phyloP scores from a whole-genome alignment of 331 rosid genomes.

The Malus hybrid region DNA sequence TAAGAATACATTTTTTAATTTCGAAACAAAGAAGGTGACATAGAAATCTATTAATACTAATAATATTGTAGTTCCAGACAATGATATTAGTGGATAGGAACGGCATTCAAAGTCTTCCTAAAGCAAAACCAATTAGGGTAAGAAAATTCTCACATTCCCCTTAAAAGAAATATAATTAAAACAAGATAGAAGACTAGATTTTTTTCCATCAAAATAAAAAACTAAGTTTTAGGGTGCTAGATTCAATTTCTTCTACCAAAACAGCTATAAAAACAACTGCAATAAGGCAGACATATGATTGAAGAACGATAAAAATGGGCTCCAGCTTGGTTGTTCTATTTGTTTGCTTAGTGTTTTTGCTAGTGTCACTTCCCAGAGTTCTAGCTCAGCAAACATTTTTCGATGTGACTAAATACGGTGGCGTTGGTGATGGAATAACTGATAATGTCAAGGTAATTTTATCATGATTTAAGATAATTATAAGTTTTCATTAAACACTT shows the following conservation, averaged over 20 bases:
- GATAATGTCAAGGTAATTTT: constrained; percentile 19
- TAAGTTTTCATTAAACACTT: too few species aligned
- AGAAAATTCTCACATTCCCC: background rate
- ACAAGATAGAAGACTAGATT: too few species aligned
- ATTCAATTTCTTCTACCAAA: background rate
- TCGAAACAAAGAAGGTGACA: too few species aligned
- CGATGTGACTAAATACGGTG: constrained; percentile 4
- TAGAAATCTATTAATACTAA: too few species aligned
- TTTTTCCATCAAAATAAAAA: background rate
- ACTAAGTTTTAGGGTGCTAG: background rate
- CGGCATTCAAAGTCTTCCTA: too few species aligned
- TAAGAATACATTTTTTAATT: too few species aligned
- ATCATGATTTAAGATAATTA: too few species aligned
- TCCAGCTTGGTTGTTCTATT: background rate
- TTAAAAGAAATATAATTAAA: background rate
- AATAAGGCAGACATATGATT: background rate
- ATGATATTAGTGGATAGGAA: too few species aligned
- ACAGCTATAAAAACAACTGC: background rate
- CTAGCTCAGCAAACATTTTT: background rate
- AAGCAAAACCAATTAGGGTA: background rate
- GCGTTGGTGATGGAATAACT: constrained; percentile 16
- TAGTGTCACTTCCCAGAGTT: background rate
- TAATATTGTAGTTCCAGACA: too few species aligned
- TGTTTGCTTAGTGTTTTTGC: constrained; percentile 4
- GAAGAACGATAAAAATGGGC: constrained; percentile 3